phyloP scores from a whole-genome alignment of 108 stramenopile genomes.

The Pseudonitzschia multistriata region DNA sequence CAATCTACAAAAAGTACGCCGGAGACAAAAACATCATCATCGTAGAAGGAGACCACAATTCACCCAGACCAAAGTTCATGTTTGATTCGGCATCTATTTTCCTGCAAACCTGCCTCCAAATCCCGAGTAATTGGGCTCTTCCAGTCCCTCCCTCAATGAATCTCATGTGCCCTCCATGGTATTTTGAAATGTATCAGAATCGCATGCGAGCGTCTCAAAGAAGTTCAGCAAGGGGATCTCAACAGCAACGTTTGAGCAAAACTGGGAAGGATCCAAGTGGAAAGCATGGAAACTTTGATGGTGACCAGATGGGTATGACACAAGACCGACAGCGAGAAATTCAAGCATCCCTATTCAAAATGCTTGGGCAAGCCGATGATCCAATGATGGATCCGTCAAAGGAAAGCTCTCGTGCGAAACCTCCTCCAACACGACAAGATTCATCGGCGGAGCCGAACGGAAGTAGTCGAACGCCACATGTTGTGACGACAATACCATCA shows the following conservation, averaged over 20 bases:
- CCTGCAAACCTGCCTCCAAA: slow-evolving; percentile 83
- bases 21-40: slow-evolving; percentile 97
- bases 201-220: slow-evolving; percentile 31
- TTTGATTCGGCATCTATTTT: slow-evolving; percentile 95
- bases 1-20: slow-evolving; percentile 85
- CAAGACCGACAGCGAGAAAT: slow-evolving; percentile 81
- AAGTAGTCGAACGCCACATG: neutral
- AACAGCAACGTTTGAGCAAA: slow-evolving; percentile 26
- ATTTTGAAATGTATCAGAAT: slow-evolving; percentile 56
- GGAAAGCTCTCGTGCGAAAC: slow-evolving; percentile 5
- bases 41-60: slow-evolving; percentile 98
- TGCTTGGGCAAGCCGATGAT: slow-evolving; percentile 78
- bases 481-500: slow-evolving; percentile 23
- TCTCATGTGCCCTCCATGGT: slow-evolving; percentile 82
- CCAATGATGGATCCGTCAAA: slow-evolving; percentile 17
- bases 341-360: slow-evolving; percentile 83
- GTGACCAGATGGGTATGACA: slow-evolving; percentile 84
- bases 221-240: neutral
- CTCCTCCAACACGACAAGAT: neutral
- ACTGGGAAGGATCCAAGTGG: slow-evolving; percentile 20
- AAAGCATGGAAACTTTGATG: slow-evolving; percentile 44
- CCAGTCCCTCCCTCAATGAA: slow-evolving; percentile 79
- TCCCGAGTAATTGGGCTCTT: slow-evolving; percentile 78
- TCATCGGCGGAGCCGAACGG: slow-evolving; percentile 1
- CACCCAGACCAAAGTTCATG: slow-evolving; percentile 92